Base-by-base conservation (phyloP, 345 rosid species). In the Gossypium stocksii region DNA sequence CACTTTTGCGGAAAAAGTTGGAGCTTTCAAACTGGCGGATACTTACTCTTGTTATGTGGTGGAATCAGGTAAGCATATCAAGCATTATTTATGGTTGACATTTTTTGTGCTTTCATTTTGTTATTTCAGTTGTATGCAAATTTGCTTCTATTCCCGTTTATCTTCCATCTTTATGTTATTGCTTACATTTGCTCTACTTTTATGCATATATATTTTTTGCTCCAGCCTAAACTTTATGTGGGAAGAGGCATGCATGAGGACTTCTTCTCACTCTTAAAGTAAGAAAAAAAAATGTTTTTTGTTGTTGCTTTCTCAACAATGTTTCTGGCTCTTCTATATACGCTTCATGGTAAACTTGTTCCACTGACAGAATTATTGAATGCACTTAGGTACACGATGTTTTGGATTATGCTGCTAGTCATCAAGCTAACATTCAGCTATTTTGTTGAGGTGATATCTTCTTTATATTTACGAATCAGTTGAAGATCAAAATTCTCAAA, bases 231-330 rank as follows among this genome's bases (percentile, higher is more conserved):
- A 80, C 82, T 93, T 67, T 96, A 91, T 76, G 80, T 96, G 51
- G 98, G 99, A 80, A 88, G 99, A 87, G 98, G 99, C 82, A 89
- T 95, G 97, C 99, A 93, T 79, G 99, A 93, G 83, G 90, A 88
- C 52, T 79, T 89, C 79, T 85, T 90, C 76, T 86, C 98, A 67
- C 97, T 93, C 81, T 77, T 95, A 73, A 91, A 86, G 99, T 95
- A 95, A 85, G 97, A 72, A 81, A 29, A 52, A 17, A 20, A 54
- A 45, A 10, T 1, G 34, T 38, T 74, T 77, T 71, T 38, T 38
- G 25, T 77, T 72, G 38, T 73, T 66, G 43, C 65, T 53, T 66
- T 63, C 12, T 22, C 54, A 44, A 7, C 23, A 43, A 59, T 57
- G 14, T 74, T 59, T 44, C 22, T 57, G 16, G 25, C 46, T 76